phyloP scores from a whole-genome alignment of 129 eudicot species.

The Rutidosis leptorrhynchoides region DNA sequence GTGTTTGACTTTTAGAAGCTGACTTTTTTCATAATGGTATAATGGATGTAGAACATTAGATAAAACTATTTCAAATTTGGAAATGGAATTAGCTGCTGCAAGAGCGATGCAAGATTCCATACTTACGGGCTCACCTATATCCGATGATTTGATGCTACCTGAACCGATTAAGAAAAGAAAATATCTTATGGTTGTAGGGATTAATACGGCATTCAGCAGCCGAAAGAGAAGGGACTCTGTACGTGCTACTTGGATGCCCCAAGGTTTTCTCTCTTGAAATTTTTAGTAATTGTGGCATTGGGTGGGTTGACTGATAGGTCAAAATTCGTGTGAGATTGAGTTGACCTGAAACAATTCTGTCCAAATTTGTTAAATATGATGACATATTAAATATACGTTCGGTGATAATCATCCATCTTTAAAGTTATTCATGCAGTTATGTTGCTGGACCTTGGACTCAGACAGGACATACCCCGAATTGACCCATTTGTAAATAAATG shows the following conservation, averaged over 20 bases:
- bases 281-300: too few species aligned
- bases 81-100: slow-evolving; percentile 95
- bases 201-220: slow-evolving; percentile 96
- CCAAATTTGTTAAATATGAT: not conserved
- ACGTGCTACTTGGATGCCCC: slow-evolving; percentile 98
- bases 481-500: not conserved
- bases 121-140: slow-evolving; percentile 66
- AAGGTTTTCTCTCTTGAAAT: slow-evolving; percentile 44
- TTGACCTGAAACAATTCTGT: not conserved
- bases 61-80: slow-evolving; percentile 75
- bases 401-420: not conserved
- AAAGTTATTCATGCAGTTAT: not conserved
- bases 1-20: slow-evolving; percentile 9
- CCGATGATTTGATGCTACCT: slow-evolving; percentile 53
- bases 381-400: not conserved
- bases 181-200: slow-evolving; percentile 89
- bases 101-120: slow-evolving; percentile 88
- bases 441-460: too few species aligned
- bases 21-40: slow-evolving; percentile 1
- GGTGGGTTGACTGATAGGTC: not conserved
- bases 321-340: not conserved
- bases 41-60: slow-evolving; percentile 48
- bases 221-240: slow-evolving; percentile 93
- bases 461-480: not conserved
- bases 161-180: slow-evolving; percentile 67